Evolutionary conservation across 2,329 filamentous ascomycete species (phyloP).

Genomic region (Aspergillus floridensis): DNA sequence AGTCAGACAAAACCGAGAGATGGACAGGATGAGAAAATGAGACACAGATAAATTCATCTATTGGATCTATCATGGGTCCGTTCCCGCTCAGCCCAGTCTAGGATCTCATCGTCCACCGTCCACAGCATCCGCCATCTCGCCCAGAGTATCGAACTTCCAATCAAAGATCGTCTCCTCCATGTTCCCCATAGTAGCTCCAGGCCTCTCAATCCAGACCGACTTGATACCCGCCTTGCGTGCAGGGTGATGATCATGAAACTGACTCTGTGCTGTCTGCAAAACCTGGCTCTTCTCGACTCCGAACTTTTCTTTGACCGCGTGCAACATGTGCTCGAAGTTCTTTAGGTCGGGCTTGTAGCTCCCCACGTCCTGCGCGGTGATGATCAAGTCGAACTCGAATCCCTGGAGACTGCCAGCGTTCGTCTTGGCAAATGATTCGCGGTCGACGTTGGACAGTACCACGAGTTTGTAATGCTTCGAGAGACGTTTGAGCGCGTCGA

Average conservation of each 20-base stretch:
- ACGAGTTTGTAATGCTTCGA: conserved; percentile 54
- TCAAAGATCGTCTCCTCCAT: conserved; percentile 43
- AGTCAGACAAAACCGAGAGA: too few relatives aligned
- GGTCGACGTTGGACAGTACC: conserved; percentile 58
- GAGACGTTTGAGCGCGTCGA: conserved; percentile 52
- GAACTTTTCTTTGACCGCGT: conserved; percentile 52
- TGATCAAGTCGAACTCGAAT: conserved; percentile 59
- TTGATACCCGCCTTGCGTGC: conserved; percentile 59
- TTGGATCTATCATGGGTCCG: too few relatives aligned
- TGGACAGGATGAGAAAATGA: too few relatives aligned
- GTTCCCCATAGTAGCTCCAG: conserved; percentile 43
- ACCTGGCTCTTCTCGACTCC: conserved; percentile 58
- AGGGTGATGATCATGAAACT: conserved; percentile 66
- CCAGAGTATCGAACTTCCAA: conserved; percentile 60
- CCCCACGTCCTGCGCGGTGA: conserved; percentile 70
- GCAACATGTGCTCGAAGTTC: conserved; percentile 67
- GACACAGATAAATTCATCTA: too few relatives aligned
- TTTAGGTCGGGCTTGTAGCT: conserved; percentile 64
- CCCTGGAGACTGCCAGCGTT: conserved; percentile 51
- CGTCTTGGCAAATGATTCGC: conserved; percentile 49
- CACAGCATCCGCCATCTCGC: conserved; percentile 57
- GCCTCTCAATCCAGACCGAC: conserved; percentile 62
- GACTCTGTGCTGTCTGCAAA: conserved; percentile 66
- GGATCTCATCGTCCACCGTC: not conserved
- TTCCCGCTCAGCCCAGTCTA: too few relatives aligned